A percentile compares a stretch with the other conserved stretches of the same genome.
These are phyloP conservation scores for Aquilaria malaccensis DNA, from an alignment of 345 rosid species.

Conservation along the genomic window DNA sequence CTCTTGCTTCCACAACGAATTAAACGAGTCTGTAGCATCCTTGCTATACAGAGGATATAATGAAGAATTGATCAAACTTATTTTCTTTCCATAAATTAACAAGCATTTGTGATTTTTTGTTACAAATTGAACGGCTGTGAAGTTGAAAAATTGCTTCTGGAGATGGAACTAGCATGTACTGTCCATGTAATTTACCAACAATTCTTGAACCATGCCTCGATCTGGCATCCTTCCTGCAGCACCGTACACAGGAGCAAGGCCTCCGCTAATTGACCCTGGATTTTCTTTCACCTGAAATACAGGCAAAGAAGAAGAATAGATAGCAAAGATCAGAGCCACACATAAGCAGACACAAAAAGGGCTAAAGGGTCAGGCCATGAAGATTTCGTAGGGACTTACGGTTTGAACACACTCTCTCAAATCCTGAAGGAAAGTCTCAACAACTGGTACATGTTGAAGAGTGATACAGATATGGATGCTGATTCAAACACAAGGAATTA, in stretches of 20 bases:
- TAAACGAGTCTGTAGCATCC: neutral
- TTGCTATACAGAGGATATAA: slow-evolving; percentile 4
- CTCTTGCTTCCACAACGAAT: no score
- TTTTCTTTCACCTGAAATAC: slow-evolving; percentile 57
- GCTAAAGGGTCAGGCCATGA: neutral
- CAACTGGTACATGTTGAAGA: slow-evolving; percentile 71
- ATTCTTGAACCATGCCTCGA: slow-evolving; percentile 73
- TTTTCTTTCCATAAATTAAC: neutral
- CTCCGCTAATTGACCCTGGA: slow-evolving; percentile 83
- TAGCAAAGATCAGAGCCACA: neutral
- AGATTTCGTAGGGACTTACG: slow-evolving; percentile 33
- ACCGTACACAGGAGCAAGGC: slow-evolving; percentile 88
- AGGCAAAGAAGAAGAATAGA: neutral
- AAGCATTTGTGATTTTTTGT: neutral
- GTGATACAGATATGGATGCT: slow-evolving; percentile 87
- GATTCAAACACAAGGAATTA: slow-evolving; percentile 21
- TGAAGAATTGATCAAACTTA: neutral
- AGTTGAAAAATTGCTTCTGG: slow-evolving; percentile 7
- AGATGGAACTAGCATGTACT: slow-evolving; percentile 40
- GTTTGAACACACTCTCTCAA: slow-evolving; percentile 64
- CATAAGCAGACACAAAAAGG: neutral
- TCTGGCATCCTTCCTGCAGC: slow-evolving; percentile 91
- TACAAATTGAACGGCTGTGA: neutral
- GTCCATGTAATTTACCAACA: slow-evolving; percentile 85
- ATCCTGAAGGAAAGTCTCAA: slow-evolving; percentile 58